A percentile compares a stretch with the other conserved stretches of the same genome.
Conservation (phyloP, 2,329 filamentous ascomycete genomes). For the Zymoseptoria tritici region DNA sequence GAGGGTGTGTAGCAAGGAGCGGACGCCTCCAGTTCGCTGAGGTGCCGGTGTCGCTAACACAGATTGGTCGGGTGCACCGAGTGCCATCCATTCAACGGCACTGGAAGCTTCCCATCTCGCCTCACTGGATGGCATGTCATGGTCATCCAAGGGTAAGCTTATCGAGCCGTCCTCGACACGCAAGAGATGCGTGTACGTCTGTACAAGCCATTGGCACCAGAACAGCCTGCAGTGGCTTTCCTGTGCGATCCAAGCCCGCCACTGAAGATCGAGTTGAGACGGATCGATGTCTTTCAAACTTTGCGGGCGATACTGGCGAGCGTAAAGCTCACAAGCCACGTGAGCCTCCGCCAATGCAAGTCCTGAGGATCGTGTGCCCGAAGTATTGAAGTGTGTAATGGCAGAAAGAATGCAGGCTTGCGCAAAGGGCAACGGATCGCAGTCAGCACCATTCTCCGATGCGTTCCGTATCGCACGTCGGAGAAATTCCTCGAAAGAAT, state of each 20-base stretch:
- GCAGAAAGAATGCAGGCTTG: constrained; percentile 5
- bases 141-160: background rate
- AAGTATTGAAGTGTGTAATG: background rate
- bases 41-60: background rate
- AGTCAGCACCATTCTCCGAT: background rate
- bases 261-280: background rate
- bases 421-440: constrained; percentile 3
- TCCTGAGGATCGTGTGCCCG: background rate
- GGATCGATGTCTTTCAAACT: background rate
- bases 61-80: background rate
- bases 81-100: background rate
- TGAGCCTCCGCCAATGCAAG: background rate
- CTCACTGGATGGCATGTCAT: background rate
- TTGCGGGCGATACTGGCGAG: background rate
- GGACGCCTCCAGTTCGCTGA: background rate
- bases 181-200: background rate
- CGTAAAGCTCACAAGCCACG: background rate
- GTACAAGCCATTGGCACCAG: background rate
- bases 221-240: constrained; percentile 1
- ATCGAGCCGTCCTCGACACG: background rate
- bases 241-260: constrained; percentile 1
- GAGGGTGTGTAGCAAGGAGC: background rate
- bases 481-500: background rate
- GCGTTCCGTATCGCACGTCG: background rate
- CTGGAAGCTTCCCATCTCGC: background rate